Evolutionary conservation across 148 eudicot species (phyloP).

Genomic region (Dianthus caryophyllus): DNA sequence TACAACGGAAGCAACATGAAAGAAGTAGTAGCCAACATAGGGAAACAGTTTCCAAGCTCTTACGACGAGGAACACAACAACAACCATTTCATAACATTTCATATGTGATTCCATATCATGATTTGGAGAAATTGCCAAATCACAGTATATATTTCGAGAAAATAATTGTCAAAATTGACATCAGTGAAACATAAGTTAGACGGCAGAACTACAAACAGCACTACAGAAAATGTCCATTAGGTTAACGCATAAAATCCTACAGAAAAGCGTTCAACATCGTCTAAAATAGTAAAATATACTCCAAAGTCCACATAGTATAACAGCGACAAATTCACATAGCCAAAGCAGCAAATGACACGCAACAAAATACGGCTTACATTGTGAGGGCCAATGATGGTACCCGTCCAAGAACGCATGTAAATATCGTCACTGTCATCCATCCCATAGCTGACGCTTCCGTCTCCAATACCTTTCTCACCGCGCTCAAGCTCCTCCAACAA

Average conservation of each 20-base stretch:
- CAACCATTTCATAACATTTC: too few species aligned
- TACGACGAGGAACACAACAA: neutral
- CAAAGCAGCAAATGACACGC: neutral
- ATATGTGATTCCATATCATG: too few species aligned
- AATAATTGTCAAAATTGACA: too few species aligned
- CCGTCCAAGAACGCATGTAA: slow-evolving; percentile 67
- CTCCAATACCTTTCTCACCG: slow-evolving; percentile 63
- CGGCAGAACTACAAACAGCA: too few species aligned
- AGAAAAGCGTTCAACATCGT: neutral
- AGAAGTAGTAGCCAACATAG: neutral
- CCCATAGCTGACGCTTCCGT: slow-evolving; percentile 61
- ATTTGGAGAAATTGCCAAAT: too few species aligned
- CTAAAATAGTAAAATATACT: too few species aligned
- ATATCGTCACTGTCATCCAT: slow-evolving; percentile 62
- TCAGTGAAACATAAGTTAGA: too few species aligned
- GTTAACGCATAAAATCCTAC: neutral
- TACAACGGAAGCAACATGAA: neutral
- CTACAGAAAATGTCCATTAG: neutral
- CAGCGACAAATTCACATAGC: neutral
- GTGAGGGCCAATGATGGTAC: slow-evolving; percentile 59
- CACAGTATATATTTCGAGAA: too few species aligned
- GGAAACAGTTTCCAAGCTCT: neutral
- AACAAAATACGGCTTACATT: slow-evolving; percentile 25
- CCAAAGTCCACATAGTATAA: too few species aligned
- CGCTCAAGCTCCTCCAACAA: slow-evolving; percentile 57